phyloP scores from a whole-genome alignment of 2,329 filamentous ascomycete genomes.

The Amauroascus niger region DNA sequence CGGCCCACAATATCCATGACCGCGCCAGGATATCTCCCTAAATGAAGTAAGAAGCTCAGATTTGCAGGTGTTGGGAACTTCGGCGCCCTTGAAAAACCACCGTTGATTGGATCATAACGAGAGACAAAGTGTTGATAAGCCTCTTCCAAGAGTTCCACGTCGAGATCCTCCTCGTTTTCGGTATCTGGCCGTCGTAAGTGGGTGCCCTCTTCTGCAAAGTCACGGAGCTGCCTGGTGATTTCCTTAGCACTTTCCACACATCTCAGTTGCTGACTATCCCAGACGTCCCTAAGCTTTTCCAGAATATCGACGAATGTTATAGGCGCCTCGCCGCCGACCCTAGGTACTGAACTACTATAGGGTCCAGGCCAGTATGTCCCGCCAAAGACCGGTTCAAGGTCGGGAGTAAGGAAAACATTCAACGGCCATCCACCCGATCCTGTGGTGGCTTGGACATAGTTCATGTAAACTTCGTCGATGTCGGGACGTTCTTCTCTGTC shows the following conservation, averaged over 20 bases:
- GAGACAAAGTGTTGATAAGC: constrained; percentile 69
- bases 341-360: constrained; percentile 43
- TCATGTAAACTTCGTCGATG: constrained; percentile 94
- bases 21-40: constrained; percentile 59
- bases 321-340: constrained; percentile 43
- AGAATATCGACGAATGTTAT: constrained; percentile 77
- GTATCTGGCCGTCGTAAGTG: constrained; percentile 37
- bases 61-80: constrained; percentile 89
- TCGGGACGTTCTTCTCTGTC: constrained; percentile 92
- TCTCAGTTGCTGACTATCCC: constrained; percentile 73
- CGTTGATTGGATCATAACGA: constrained; percentile 69
- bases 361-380: constrained; percentile 93
- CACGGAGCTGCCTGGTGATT: constrained; percentile 67
- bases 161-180: constrained; percentile 58
- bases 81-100: constrained; percentile 69
- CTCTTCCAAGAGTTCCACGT: constrained; percentile 85
- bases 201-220: constrained; percentile 83
- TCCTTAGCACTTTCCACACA: constrained; percentile 76
- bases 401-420: constrained; percentile 91
- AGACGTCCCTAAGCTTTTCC: constrained; percentile 63
- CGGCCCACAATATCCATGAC: constrained; percentile 83
- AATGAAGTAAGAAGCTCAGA: constrained; percentile 66
- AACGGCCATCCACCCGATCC: constrained; percentile 87
- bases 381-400: constrained; percentile 87
- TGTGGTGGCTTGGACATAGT: constrained; percentile 89